phyloP scores from a whole-genome alignment of 257 asterid genomes.

The Nicotiana benthamiana region DNA sequence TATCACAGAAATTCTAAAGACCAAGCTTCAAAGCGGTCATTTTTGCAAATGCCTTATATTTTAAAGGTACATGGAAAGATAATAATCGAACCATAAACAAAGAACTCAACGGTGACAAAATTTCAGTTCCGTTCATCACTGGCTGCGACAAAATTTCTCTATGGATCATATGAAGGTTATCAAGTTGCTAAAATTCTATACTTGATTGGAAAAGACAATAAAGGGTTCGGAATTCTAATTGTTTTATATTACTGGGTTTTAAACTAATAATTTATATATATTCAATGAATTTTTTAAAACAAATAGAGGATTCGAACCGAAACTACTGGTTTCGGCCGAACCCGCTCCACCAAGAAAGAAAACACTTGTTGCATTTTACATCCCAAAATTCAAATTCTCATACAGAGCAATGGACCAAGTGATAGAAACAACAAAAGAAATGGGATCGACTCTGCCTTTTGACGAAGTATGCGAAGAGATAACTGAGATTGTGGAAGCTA shows the following conservation, averaged over 20 bases:
- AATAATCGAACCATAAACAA: neutral
- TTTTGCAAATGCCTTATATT: conserved; percentile 13
- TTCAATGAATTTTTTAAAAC: too few species aligned
- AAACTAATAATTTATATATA: too few species aligned
- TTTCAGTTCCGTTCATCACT: conserved; percentile 15
- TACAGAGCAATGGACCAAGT: neutral
- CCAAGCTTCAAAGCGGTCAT: neutral
- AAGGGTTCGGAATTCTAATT: too few species aligned
- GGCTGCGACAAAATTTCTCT: neutral
- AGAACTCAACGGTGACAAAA: conserved; percentile 5
- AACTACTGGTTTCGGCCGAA: too few species aligned
- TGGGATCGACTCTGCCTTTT: conserved; percentile 6
- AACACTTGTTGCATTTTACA: neutral
- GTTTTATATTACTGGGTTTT: too few species aligned
- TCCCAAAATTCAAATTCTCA: conserved; percentile 18
- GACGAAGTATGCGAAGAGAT: neutral
- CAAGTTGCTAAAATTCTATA: conserved; percentile 12
- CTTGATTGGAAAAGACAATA: neutral
- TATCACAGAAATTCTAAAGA: neutral
- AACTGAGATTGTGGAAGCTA: neutral
- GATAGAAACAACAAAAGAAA: neutral
- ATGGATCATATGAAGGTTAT: conserved; percentile 9
- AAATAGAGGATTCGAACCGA: too few species aligned
- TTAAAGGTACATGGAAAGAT: conserved; percentile 10
- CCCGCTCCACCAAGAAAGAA: too few species aligned